A percentile compares a stretch with the other conserved stretches of the same genome.
Evolutionary conservation across 352 stramenopile species (phyloP).

Genomic region (Pythium sp.): DNA sequence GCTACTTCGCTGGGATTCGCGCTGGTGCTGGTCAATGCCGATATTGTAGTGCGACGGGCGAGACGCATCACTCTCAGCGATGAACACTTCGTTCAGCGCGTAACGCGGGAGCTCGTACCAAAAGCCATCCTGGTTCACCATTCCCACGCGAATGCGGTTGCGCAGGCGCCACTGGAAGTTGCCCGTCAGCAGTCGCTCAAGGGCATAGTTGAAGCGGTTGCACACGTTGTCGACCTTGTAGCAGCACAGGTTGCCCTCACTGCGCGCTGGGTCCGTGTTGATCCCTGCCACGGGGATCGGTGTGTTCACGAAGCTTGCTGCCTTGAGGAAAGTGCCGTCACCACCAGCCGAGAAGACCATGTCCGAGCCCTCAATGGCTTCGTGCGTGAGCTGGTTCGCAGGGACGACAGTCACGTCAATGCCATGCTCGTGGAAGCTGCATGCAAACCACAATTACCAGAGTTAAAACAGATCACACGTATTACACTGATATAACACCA

Average conservation of each 20-base stretch:
- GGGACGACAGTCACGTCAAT: slow-evolving; percentile 73
- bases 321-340: slow-evolving; percentile 87
- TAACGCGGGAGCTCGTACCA: slow-evolving; percentile 86
- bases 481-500: not conserved
- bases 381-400: slow-evolving; percentile 79
- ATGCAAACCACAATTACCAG: not conserved
- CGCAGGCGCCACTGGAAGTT: slow-evolving; percentile 81
- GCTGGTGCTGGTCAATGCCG: slow-evolving; percentile 84
- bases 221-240: slow-evolving; percentile 80
- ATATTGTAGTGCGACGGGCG: slow-evolving; percentile 88
- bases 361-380: slow-evolving; percentile 71
- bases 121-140: slow-evolving; percentile 88
- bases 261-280: slow-evolving; percentile 83
- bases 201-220: slow-evolving; percentile 65
- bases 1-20: slow-evolving; percentile 85
- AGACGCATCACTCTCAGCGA: slow-evolving; percentile 83
- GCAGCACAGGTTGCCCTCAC: slow-evolving; percentile 86
- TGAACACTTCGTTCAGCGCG: slow-evolving; percentile 89
- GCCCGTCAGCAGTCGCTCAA: slow-evolving; percentile 65
- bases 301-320: slow-evolving; percentile 83
- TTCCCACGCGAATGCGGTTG: slow-evolving; percentile 82
- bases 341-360: slow-evolving; percentile 87
- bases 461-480: not conserved
- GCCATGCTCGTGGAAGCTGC: slow-evolving; percentile 62
- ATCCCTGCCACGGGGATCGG: slow-evolving; percentile 81